phyloP scores from a whole-genome alignment of 169 alveolate species.

The Theileria orientalis region DNA sequence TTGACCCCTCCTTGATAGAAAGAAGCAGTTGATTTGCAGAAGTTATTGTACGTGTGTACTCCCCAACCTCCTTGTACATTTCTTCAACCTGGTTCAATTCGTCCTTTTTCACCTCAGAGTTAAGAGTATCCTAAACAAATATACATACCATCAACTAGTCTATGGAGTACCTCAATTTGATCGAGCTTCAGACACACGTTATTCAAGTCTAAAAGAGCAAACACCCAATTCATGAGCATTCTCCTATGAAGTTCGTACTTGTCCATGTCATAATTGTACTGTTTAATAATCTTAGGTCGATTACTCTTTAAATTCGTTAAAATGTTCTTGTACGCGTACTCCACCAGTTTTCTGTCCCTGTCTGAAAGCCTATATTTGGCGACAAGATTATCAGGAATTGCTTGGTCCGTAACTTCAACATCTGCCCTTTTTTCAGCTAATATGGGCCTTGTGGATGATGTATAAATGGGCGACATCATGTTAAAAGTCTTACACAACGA shows the following conservation, averaged over 20 bases:
- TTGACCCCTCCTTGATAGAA: neutral
- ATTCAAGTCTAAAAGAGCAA: conserved; percentile 15
- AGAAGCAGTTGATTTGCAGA: neutral
- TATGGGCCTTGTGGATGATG: conserved; percentile 4
- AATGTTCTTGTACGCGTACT: conserved; percentile 15
- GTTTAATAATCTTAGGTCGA: neutral
- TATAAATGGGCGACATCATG: conserved; percentile 30
- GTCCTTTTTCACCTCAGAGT: neutral
- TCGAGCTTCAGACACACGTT: conserved; percentile 8
- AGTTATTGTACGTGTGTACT: neutral
- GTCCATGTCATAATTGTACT: conserved; percentile 16
- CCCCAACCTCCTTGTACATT: conserved; percentile 8
- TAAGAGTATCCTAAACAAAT: conserved; percentile 7
- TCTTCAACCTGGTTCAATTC: neutral
- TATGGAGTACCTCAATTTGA: neutral
- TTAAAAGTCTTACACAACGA: conserved; percentile 4
- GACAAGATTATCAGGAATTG: conserved; percentile 9
- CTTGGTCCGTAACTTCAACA: neutral
- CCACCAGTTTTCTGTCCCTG: conserved; percentile 1
- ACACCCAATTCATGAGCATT: conserved; percentile 10
- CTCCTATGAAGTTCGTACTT: conserved; percentile 29
- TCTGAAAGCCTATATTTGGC: conserved; percentile 7
- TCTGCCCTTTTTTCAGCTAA: neutral
- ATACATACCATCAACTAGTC: neutral
- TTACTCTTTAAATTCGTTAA: conserved; percentile 6